Evolutionary conservation across 2,329 filamentous ascomycete genomes (phyloP).

Genomic region (Fusarium keratoplasticum): DNA sequence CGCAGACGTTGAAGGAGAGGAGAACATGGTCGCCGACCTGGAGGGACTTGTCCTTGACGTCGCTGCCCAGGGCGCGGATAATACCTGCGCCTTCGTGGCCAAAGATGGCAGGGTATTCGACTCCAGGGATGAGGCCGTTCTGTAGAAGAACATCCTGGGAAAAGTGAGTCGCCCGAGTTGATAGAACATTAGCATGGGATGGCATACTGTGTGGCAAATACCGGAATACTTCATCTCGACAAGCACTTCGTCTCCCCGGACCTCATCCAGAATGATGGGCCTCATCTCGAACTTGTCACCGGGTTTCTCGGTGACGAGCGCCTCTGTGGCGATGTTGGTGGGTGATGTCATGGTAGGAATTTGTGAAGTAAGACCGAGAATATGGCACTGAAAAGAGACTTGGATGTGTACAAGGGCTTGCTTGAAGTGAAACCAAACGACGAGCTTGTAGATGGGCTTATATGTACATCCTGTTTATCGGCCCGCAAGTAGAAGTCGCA

Average conservation of each 20-base stretch:
- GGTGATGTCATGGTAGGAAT: not conserved
- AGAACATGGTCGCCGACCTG: constrained; percentile 17
- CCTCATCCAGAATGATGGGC: constrained; percentile 14
- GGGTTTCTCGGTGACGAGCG: constrained; percentile 12
- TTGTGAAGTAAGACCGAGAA: not conserved
- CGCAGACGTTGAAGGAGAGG: constrained; percentile 25
- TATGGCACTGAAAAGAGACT: not conserved
- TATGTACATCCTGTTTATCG: not conserved
- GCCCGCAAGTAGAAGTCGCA: not conserved
- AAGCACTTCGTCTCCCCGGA: constrained; percentile 15
- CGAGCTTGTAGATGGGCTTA: not conserved
- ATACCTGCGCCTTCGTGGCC: constrained; percentile 22
- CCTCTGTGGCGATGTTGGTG: constrained; percentile 15
- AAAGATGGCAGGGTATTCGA: constrained; percentile 24
- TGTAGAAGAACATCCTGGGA: constrained; percentile 12
- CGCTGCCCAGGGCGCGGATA: constrained; percentile 2
- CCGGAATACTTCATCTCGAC: constrained; percentile 28
- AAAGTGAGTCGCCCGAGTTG: not conserved
- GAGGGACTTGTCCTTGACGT: constrained; percentile 10
- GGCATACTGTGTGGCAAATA: constrained; percentile 16
- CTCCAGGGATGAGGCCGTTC: constrained; percentile 8
- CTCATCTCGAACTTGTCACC: constrained; percentile 14
- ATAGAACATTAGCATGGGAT: not conserved
- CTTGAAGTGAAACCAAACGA: not conserved
- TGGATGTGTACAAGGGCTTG: not conserved